These are phyloP conservation scores for Rhizophagus prolifer DNA, from an alignment of 192 early-diverging fungal species.

Conservation along the genomic window DNA sequence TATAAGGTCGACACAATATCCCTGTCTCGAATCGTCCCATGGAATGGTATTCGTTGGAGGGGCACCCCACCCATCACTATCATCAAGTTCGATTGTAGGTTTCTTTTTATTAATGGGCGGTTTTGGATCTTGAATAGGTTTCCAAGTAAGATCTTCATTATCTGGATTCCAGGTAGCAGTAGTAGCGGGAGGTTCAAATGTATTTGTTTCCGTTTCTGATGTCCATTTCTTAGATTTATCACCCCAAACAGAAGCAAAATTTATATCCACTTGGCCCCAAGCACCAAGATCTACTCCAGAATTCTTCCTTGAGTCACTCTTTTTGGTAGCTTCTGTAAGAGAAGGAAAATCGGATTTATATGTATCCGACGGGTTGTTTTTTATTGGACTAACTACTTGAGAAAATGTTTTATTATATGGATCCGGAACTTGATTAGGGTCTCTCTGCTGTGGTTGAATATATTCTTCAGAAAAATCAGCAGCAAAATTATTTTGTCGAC, in stretches of 20 bases:
- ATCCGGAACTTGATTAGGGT: no score
- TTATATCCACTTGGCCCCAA: conserved; percentile 1
- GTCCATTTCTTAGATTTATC: conserved; percentile 11
- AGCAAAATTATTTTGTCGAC: no score
- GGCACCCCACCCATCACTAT: conserved; percentile 34
- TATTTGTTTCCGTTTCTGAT: neutral
- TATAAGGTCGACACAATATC: conserved; percentile 33
- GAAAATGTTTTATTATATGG: no score
- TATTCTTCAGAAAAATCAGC: no score
- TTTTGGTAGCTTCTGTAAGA: neutral
- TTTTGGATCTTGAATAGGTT: conserved; percentile 20
- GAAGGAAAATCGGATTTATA: no score
- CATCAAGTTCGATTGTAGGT: neutral
- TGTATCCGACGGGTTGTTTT: no score
- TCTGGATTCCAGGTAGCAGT: conserved; percentile 1
- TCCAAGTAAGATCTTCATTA: neutral
- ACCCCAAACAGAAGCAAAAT: conserved; percentile 20
- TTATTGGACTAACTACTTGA: no score
- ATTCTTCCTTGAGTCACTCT: neutral
- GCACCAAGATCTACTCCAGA: conserved; percentile 1
- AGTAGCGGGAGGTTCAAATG: neutral
- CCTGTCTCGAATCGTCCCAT: conserved; percentile 34
- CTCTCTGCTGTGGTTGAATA: no score
- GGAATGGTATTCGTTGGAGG: conserved; percentile 25
- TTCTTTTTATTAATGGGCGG: conserved; percentile 17